Base-by-base conservation (phyloP, 2,329 filamentous ascomycete species). In the Colletotrichum sp. region DNA sequence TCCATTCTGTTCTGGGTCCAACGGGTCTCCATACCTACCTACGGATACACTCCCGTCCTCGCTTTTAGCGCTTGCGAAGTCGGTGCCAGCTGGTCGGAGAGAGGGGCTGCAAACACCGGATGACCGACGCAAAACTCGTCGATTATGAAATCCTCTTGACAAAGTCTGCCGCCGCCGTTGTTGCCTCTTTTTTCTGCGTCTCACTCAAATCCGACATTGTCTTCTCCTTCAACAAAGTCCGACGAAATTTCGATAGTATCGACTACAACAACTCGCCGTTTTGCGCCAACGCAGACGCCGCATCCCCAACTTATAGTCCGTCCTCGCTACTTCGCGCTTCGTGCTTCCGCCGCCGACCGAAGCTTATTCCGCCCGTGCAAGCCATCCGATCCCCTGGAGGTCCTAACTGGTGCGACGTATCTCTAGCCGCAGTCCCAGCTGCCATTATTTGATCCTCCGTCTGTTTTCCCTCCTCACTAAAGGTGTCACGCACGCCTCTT, bases 1-100 rank as follows among this genome's bases (percentile, higher is more conserved):
- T 52, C 43, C 43, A 52, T 52, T 52, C 43, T 21, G 43, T 21
- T 52, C 73, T 72, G 55, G 69, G 67, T 66, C 70, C 62, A 26
- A 56, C 60, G n/a, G 71, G 66, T 68, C 69, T 69, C 66, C 66
- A 69, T 61, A 52, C 43, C 43, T 52, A 52, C 43, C 43, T 52
- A 52, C 43, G 43, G 43, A 21, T 21, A 52, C 43, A 52, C 3
- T 52, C 64, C 70, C 43, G 64, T 28, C 24, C 56, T 62, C 56
- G 67, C 55, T 68, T 65, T 73, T 75, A 73, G 73, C 70, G 73
- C 73, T 73, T 75, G 73, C 64, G 70, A 75, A 52, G 64, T 73
- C 73, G 64, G 73, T 64, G 70, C 43, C 58, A 38, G 38, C 64
- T 69, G 70, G 70, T 65, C 70, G 43, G 43, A 75, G 73, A 73